Base-by-base conservation (phyloP, 345 rosid genomes). In the Linum tenue region DNA sequence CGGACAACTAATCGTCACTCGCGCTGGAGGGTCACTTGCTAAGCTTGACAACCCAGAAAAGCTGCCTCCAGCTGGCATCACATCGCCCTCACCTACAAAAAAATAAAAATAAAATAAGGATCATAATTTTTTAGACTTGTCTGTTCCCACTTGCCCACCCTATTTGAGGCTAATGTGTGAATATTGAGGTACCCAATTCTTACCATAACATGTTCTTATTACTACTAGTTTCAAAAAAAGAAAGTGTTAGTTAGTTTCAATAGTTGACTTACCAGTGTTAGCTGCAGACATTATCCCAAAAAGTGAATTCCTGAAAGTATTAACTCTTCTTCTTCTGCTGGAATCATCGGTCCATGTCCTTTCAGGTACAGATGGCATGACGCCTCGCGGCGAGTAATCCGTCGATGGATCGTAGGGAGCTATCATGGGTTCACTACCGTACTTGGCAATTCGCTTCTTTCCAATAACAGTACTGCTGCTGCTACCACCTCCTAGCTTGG, bases 231-330 rank as follows among this genome's bases (percentile, higher is more conserved):
- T 41, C 44, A 41, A 41, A 8, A 41, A 41, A 41, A 8, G 44
- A 41, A 41, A 41, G 0, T 41, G 5, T 41, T 41, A 41, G 44
- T 4, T 4, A 41, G 44, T 4, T 4, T 41, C 9, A 41, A 0
- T 41, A 41, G 44, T 41, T 41, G 9, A 41, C 69, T 69, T 61
- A 85, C 90, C 89, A 2, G 82, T 56, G 67, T 68, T 82, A 38
- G 89, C 89, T 59, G 85, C 95, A 56, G 95, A 82, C 72, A 92
- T 77, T 39, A 92, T 56, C 42, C 92, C 98, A 35, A 92, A 83
- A 59, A 92, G 83, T 1, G 98, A 87, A 69, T 92, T 89, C 35
- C 69, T 73, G 65, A 74, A 92, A 65, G 72, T 79, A 70, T 74
- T 69, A 1, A 75, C 71, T 50, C 78, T 84, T 38, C 88, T 84